Conservation (phyloP, 345 rosid species). For the Corchorus olitorius region DNA sequence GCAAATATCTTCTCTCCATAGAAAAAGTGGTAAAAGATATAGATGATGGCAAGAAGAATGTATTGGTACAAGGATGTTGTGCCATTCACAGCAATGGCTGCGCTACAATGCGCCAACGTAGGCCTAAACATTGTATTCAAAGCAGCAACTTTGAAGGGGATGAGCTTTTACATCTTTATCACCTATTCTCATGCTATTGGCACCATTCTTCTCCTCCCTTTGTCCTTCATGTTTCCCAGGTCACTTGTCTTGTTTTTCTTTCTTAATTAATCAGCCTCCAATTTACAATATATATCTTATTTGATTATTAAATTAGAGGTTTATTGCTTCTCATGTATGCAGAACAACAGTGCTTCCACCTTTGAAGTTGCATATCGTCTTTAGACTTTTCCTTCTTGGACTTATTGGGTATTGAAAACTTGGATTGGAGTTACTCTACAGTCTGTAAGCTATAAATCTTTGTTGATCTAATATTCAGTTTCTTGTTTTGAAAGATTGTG, state of each 20-base stretch:
- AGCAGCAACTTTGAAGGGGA: slow-evolving; percentile 33
- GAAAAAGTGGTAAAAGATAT: too few species aligned
- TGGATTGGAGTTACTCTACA: not conserved
- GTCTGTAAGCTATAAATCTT: too few species aligned
- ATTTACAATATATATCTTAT: not conserved
- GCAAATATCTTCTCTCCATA: too few species aligned
- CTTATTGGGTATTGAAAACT: slow-evolving; percentile 25
- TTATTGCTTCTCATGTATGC: not conserved
- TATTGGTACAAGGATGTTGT: slow-evolving; percentile 26
- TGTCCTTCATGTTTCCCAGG: slow-evolving; percentile 24
- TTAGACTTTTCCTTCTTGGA: slow-evolving; percentile 29
- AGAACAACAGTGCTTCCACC: slow-evolving; percentile 39
- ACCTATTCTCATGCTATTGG: slow-evolving; percentile 32
- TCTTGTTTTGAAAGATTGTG: not conserved
- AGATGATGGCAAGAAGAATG: slow-evolving; percentile 6
- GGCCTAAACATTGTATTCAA: slow-evolving; percentile 35
- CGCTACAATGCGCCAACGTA: slow-evolving; percentile 25
- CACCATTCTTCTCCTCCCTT: slow-evolving; percentile 35
- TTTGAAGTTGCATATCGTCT: slow-evolving; percentile 25
- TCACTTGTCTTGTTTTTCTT: not conserved
- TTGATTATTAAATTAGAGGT: not conserved
- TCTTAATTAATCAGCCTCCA: not conserved
- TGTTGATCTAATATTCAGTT: not conserved
- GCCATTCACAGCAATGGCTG: slow-evolving; percentile 33
- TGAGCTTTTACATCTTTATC: slow-evolving; percentile 32